A percentile compares a stretch with the other conserved stretches of the same genome.
phyloP scores from a whole-genome alignment of 306 rosid species.

The Acacia melanoxylon region DNA sequence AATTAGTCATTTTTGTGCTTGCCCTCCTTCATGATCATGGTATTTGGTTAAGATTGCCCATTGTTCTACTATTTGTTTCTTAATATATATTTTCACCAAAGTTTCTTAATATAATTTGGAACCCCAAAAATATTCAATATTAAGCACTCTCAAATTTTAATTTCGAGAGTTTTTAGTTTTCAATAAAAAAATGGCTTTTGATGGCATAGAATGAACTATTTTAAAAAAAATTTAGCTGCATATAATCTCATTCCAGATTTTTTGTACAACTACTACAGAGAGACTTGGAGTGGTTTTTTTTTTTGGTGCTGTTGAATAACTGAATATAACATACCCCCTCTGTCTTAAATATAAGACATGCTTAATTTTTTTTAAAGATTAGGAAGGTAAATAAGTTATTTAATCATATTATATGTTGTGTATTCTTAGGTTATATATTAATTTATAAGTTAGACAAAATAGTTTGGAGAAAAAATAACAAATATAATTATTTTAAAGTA shows the following conservation, averaged over 20 bases:
- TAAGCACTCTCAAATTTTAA: too few relatives aligned
- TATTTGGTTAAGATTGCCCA: neutral
- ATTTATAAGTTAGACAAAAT: too few relatives aligned
- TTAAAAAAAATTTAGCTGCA: neutral
- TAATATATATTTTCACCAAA: too few relatives aligned
- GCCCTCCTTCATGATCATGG: neutral
- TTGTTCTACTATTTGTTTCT: neutral
- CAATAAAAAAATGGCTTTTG: neutral
- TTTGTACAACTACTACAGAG: neutral
- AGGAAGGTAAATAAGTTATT: too few relatives aligned
- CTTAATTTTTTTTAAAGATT: too few relatives aligned
- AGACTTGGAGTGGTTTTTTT: conserved; percentile 3
- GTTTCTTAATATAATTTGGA: neutral
- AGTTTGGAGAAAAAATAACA: too few relatives aligned
- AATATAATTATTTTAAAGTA: too few relatives aligned
- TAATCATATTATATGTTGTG: too few relatives aligned
- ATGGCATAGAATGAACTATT: neutral
- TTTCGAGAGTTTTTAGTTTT: neutral
- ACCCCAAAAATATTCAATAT: neutral
- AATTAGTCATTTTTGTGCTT: neutral
- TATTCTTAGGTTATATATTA: too few relatives aligned
- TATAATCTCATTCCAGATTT: neutral
- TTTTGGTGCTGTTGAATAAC: neutral
- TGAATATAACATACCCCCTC: too few relatives aligned
- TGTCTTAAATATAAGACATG: too few relatives aligned